Percentiles rank a stretch among this genome's conserved stretches.
Conservation (phyloP, 192 early-diverging fungal species). For the Borealophlyctis nickersoniae region DNA sequence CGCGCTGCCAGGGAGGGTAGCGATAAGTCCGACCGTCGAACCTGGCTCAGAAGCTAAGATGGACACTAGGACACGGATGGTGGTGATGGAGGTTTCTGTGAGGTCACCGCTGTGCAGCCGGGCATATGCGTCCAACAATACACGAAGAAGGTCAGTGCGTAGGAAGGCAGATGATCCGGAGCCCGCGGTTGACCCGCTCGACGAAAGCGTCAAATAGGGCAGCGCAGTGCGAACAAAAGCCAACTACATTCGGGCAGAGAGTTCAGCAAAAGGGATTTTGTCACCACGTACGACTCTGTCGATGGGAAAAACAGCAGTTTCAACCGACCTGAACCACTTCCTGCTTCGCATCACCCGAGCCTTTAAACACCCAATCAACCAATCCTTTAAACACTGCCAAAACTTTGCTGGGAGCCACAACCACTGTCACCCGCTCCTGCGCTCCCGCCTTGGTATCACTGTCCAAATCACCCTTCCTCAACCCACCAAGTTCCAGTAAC, state of each 20-base stretch:
- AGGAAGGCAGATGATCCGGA: neutral
- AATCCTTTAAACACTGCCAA: constrained; percentile 12
- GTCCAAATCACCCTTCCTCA: constrained; percentile 4
- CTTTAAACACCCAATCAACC: constrained; percentile 1
- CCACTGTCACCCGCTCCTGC: neutral
- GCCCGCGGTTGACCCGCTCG: neutral
- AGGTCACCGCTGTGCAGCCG: neutral
- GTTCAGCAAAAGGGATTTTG: neutral
- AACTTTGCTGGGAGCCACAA: constrained; percentile 21
- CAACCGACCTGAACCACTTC: neutral
- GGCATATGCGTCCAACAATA: neutral
- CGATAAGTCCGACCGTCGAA: neutral
- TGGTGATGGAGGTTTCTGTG: neutral
- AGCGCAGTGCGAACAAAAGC: neutral
- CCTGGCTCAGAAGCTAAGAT: constrained; percentile 1
- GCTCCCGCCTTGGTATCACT: neutral
- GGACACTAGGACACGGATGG: constrained; percentile 6
- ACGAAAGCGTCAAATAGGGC: neutral
- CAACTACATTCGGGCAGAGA: neutral
- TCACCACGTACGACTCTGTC: neutral
- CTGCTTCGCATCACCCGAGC: neutral
- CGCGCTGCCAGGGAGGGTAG: neutral
- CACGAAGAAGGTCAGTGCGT: constrained; percentile 6
- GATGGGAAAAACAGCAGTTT: too few species aligned
- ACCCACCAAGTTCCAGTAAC: constrained; percentile 19